Conservation (phyloP, 2,329 filamentous ascomycete genomes). For the Chrysoporthe deuterocubensis region DNA sequence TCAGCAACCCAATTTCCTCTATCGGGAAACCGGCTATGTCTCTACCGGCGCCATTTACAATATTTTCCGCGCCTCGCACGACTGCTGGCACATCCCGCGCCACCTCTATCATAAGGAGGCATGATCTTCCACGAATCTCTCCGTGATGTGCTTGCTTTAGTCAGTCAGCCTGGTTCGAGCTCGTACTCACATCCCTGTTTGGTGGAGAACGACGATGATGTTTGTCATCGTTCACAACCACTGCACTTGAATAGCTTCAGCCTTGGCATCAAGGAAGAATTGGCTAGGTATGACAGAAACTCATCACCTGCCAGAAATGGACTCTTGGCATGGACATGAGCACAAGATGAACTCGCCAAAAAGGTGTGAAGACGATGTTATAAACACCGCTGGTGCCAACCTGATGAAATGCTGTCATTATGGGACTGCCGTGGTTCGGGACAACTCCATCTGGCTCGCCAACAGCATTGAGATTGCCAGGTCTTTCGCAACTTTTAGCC, state of each 20-base stretch:
- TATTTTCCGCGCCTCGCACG: neutral
- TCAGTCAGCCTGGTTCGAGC: too few species aligned
- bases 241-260: neutral
- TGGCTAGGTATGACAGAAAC: neutral
- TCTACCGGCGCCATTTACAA: neutral
- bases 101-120: neutral
- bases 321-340: neutral
- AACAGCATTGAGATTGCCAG: neutral
- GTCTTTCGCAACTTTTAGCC: neutral
- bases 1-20: neutral
- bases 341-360: neutral
- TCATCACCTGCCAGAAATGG: conserved; percentile 1
- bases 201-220: neutral
- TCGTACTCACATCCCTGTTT: neutral
- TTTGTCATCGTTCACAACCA: neutral
- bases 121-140: conserved; percentile 10
- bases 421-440: neutral
- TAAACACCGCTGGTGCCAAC: neutral
- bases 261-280: neutral
- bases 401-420: neutral
- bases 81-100: conserved; percentile 3
- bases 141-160: neutral
- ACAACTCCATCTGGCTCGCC: neutral
- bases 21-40: neutral
- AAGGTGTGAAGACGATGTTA: neutral